Percentiles rank a stretch among this genome's conserved stretches.
Conservation (phyloP, 1,284 basidiomycete species). For the Jaminaea rosea region DNA sequence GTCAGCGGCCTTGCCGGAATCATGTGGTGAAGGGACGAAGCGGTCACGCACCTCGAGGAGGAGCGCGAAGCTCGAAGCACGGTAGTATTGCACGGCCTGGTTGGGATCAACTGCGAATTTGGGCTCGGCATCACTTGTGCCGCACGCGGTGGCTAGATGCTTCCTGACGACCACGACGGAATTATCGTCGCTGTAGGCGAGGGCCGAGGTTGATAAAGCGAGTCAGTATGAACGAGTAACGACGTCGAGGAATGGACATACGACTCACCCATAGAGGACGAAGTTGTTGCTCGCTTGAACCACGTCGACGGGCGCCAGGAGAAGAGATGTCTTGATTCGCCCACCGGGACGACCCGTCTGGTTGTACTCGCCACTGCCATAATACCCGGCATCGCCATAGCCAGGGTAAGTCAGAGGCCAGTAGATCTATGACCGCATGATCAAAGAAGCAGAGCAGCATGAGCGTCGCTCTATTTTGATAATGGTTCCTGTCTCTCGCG, state of each 20-base stretch:
- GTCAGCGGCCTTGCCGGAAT: too few species aligned
- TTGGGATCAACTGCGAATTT: constrained; percentile 16
- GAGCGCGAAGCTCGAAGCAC: constrained; percentile 4
- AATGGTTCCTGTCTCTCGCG: too few species aligned
- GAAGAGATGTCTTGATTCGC: not conserved
- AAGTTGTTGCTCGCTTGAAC: not conserved
- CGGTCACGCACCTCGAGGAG: too few species aligned
- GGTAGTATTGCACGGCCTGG: constrained; percentile 8
- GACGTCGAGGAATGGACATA: too few species aligned
- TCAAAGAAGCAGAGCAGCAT: too few species aligned
- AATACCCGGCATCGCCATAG: constrained; percentile 2
- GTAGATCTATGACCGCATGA: too few species aligned
- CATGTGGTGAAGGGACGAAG: too few species aligned
- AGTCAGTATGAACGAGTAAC: too few species aligned
- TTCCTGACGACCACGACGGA: not conserved
- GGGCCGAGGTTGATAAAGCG: too few species aligned
- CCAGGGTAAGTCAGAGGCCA: constrained; percentile 5
- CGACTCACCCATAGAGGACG: not conserved
- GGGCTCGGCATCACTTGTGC: not conserved
- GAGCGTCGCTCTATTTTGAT: too few species aligned
- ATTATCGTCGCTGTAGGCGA: too few species aligned
- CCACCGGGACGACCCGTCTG: constrained; percentile 5
- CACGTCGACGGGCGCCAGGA: not conserved
- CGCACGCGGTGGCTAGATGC: not conserved
- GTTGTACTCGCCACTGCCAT: not conserved